Evolutionary conservation across 2,329 filamentous ascomycete species (phyloP), one percentile per base, ranked within the genome.

Genomic region (Sclerotinia nivalis): DNA sequence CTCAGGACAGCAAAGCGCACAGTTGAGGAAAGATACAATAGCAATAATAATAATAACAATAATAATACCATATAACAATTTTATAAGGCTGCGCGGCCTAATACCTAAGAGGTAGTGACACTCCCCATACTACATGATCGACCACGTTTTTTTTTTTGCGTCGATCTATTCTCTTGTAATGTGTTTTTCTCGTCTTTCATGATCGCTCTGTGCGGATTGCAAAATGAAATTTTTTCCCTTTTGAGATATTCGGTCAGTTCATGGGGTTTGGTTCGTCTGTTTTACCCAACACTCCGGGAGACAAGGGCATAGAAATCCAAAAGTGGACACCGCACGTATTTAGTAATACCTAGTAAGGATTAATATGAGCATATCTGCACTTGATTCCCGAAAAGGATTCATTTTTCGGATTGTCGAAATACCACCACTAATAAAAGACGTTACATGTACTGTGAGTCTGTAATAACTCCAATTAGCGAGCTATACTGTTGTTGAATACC

Each of bases 261-360:
- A 61, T 47, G 28, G n/a, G n/a, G 37, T 60, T 31, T 45, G 58
- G 43, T 62, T 47, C 43, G n/a, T 60, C 40, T 49, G 55, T 60
- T 49, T 43, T 47, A 61, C 66, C 37, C 28, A 64, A 54, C 28
- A 43, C 25, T 62, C 58, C 56, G 56, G 66, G 58, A 52, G 56
- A 68, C 66, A 59, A 34, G 66, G 56, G 43, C 45, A 13, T 68
- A 43, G 37, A 15, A 49, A 54, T 55, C 66, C 56, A 62, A 25
- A 68, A 68, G 56, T 68, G 56, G 66, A 68, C 66, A 68, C 56
- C 66, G 67, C 58, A 65, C 58, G 47, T 64, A 37, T 25, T 8
- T 28, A 3, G 47, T 64, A 49, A 10, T 31, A 40, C 45, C 34
- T 64, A 15, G 45, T 64, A 64, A 54, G 43, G 55, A 49, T 60